These are phyloP conservation scores for Entomortierella beljakovae DNA, from an alignment of 192 early-diverging fungal genomes.

Conservation along the genomic window DNA sequence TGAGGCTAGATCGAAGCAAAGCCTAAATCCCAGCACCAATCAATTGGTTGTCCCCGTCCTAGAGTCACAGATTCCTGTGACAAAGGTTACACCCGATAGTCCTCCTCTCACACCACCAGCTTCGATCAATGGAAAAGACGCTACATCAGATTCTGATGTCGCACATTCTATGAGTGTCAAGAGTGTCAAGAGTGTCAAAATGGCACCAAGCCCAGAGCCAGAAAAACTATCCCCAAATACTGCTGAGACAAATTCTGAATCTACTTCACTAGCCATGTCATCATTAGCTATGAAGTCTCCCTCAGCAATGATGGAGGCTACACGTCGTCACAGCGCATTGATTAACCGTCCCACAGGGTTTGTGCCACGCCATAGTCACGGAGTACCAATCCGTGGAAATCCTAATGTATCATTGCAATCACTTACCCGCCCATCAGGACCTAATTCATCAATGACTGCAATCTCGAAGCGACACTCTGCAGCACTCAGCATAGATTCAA, in stretches of 20 bases:
- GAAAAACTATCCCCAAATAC: background rate
- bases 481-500: conserved; percentile 39
- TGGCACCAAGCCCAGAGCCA: conserved; percentile 1
- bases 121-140: conserved; percentile 32
- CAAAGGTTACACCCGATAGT: conserved; percentile 5
- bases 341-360: conserved; percentile 20
- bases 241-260: background rate
- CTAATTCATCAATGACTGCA: conserved; percentile 10
- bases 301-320: conserved; percentile 49
- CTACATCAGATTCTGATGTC: conserved; percentile 39
- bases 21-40: background rate
- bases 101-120: conserved; percentile 48
- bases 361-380: conserved; percentile 42
- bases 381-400: conserved; percentile 37
- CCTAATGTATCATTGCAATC: conserved; percentile 46
- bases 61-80: background rate
- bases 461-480: conserved; percentile 41
- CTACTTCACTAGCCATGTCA: conserved; percentile 31
- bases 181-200: conserved; percentile 26
- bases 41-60: background rate
- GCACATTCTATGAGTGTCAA: conserved; percentile 10
- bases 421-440: conserved; percentile 32
- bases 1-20: conserved; percentile 22
- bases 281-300: conserved; percentile 38
- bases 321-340: conserved; percentile 26